Conservation (phyloP, 202 grass and related monocot genomes). For the Carex arenaria region DNA sequence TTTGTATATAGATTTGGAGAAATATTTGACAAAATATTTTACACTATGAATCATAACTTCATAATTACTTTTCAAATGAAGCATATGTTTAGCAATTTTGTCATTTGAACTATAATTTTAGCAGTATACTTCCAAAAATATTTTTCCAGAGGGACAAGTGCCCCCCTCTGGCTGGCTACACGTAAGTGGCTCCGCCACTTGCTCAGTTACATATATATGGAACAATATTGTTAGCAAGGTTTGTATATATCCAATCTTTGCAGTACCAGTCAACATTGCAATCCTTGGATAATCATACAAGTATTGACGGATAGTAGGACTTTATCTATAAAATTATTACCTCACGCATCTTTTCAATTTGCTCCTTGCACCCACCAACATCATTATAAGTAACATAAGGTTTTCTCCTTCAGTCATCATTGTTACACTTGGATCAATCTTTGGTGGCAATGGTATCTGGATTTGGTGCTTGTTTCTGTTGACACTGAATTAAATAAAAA, state of each 20-base stretch:
- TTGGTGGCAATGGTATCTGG: conserved; percentile 83
- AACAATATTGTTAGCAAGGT: neutral
- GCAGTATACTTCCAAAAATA: too few relatives aligned
- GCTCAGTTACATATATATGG: neutral
- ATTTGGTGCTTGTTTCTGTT: conserved; percentile 96
- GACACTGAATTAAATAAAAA: conserved; percentile 46
- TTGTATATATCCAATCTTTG: neutral
- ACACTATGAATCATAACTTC: too few relatives aligned
- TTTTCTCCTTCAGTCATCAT: conserved; percentile 99
- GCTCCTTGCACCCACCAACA: conserved; percentile 90
- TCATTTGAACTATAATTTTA: too few relatives aligned
- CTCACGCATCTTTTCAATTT: conserved; percentile 98
- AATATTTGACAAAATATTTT: too few relatives aligned
- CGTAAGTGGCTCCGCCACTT: too few relatives aligned
- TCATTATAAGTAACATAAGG: conserved; percentile 96
- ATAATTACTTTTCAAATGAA: too few relatives aligned
- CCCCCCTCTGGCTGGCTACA: too few relatives aligned
- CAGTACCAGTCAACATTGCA: neutral
- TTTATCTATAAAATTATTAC: conserved; percentile 23
- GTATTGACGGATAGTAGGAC: neutral
- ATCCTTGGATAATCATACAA: neutral
- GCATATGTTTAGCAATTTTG: too few relatives aligned
- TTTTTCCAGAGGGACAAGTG: too few relatives aligned
- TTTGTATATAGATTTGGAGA: too few relatives aligned
- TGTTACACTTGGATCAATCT: conserved; percentile 93